A percentile compares a stretch with the other conserved stretches of the same genome.
phyloP scores from a whole-genome alignment of 1,139 yeast species.

The Kodamaea arcana region DNA sequence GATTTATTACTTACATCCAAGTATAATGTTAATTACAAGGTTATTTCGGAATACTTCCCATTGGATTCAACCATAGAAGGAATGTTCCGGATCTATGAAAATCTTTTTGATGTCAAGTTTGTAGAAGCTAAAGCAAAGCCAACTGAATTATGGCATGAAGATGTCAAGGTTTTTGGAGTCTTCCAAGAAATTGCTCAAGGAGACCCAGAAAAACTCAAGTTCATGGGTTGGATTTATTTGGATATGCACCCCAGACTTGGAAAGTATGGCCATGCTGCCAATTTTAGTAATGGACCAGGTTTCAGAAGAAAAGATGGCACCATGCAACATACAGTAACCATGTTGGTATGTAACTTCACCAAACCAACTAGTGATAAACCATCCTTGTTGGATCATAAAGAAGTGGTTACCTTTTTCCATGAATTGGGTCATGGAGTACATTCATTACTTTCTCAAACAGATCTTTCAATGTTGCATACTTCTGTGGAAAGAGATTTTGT shows the following conservation, averaged over 20 bases:
- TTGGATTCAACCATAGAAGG: slow-evolving; percentile 59
- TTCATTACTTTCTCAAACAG: slow-evolving; percentile 64
- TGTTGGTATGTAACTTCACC: slow-evolving; percentile 81
- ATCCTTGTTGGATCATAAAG: slow-evolving; percentile 70
- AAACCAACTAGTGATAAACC: slow-evolving; percentile 71
- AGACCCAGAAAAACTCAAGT: slow-evolving; percentile 38
- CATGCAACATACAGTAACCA: slow-evolving; percentile 66
- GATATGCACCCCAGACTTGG: slow-evolving; percentile 85
- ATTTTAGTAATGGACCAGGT: slow-evolving; percentile 68
- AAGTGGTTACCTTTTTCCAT: slow-evolving; percentile 82
- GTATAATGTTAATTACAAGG: slow-evolving; percentile 66
- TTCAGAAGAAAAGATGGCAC: slow-evolving; percentile 44
- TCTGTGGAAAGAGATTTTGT: slow-evolving; percentile 80
- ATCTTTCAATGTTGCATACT: slow-evolving; percentile 64
- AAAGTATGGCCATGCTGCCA: slow-evolving; percentile 85
- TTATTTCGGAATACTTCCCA: slow-evolving; percentile 77
- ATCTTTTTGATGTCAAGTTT: slow-evolving; percentile 63
- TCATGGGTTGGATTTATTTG: slow-evolving; percentile 74
- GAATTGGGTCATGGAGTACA: slow-evolving; percentile 91
- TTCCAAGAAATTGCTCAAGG: slow-evolving; percentile 53
- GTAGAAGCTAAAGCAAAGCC: slow-evolving; percentile 42
- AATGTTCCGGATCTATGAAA: slow-evolving; percentile 70
- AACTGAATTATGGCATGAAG: slow-evolving; percentile 62
- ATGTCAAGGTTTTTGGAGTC: slow-evolving; percentile 71
- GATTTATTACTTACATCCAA: slow-evolving; percentile 61